These are phyloP conservation scores for Starmerella scarabaei DNA, from an alignment of 805 yeast genomes.

Conservation along the genomic window DNA sequence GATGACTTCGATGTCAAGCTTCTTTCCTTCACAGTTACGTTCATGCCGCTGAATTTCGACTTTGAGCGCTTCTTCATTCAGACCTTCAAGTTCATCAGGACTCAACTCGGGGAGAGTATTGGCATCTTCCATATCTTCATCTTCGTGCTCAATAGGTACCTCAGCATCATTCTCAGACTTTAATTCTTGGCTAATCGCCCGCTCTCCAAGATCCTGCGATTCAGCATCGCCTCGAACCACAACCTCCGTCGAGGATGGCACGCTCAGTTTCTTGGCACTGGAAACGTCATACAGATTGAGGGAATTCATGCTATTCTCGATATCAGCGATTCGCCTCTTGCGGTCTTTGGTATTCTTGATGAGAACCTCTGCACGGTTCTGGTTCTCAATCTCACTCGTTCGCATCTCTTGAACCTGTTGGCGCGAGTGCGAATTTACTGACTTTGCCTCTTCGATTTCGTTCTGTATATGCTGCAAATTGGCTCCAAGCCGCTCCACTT, in stretches of 20 bases:
- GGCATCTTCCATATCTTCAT: neutral
- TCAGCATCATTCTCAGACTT: neutral
- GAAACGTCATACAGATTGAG: constrained; percentile 11
- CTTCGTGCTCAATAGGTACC: no score
- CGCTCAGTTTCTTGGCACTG: constrained; percentile 2
- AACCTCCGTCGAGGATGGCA: neutral
- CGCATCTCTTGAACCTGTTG: constrained; percentile 28
- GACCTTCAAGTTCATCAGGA: constrained; percentile 19
- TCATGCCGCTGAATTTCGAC: constrained; percentile 18
- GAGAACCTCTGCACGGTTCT: constrained; percentile 6
- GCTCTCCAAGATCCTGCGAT: neutral
- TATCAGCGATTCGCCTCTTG: neutral
- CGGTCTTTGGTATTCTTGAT: neutral
- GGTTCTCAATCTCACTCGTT: constrained; percentile 16
- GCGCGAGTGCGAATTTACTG: constrained; percentile 24
- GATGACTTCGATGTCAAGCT: constrained; percentile 59
- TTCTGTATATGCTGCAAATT: neutral
- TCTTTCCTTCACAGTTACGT: constrained; percentile 37
- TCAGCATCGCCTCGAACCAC: neutral
- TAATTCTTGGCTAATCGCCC: no score
- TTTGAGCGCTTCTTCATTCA: constrained; percentile 15
- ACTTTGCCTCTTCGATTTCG: constrained; percentile 12
- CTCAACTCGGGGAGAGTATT: constrained; percentile 13
- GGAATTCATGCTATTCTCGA: neutral
- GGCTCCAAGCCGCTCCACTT: constrained; percentile 1